A percentile compares a stretch with the other conserved stretches of the same genome.
phyloP scores from a whole-genome alignment of 192 early-diverging fungal species.

The Paraglomus brasilianum region DNA sequence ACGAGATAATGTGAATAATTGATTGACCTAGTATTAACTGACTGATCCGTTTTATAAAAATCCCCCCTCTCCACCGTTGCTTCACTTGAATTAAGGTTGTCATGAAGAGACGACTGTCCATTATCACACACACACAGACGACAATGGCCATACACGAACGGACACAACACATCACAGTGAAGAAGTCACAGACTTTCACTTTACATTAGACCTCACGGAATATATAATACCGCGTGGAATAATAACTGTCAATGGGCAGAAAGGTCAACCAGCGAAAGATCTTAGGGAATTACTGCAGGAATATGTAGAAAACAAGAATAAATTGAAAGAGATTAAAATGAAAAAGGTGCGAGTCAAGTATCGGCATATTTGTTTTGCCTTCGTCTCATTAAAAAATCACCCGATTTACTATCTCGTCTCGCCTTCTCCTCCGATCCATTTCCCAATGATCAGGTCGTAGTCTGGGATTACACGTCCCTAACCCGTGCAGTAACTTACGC shows the following conservation, averaged over 20 bases:
- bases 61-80: background rate
- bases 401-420: background rate
- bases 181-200: slow-evolving; percentile 40
- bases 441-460: slow-evolving; percentile 3
- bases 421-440: too few species aligned
- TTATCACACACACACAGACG: background rate
- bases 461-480: slow-evolving; percentile 41
- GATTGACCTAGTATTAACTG: background rate
- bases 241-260: slow-evolving; percentile 27
- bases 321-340: slow-evolving; percentile 43
- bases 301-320: slow-evolving; percentile 38
- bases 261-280: slow-evolving; percentile 24
- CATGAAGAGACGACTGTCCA: slow-evolving; percentile 32
- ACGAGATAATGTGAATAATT: background rate
- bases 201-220: slow-evolving; percentile 37
- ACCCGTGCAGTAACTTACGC: slow-evolving; percentile 37
- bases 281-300: slow-evolving; percentile 38
- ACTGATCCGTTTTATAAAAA: background rate
- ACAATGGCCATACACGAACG: slow-evolving; percentile 11
- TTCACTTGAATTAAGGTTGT: slow-evolving; percentile 22
- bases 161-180: slow-evolving; percentile 20
- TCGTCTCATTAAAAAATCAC: slow-evolving; percentile 21
- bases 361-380: background rate
- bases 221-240: slow-evolving; percentile 34
- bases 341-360: slow-evolving; percentile 31